A percentile compares a stretch with the other conserved stretches of the same genome.
phyloP scores from a whole-genome alignment of 257 asterid species.

The Cinchona pubescens region DNA sequence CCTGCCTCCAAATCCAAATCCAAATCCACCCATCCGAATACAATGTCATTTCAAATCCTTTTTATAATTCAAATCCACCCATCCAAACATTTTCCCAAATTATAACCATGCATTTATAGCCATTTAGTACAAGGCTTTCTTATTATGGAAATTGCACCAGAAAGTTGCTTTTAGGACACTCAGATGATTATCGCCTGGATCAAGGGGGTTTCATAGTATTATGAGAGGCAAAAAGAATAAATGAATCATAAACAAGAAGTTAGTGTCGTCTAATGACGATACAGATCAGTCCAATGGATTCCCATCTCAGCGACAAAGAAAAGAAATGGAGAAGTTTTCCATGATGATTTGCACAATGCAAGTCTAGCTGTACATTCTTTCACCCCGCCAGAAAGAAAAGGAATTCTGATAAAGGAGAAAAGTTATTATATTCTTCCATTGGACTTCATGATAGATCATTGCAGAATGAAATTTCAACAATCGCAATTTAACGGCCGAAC shows the following conservation, averaged over 20 bases:
- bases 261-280: not conserved
- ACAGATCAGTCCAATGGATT: not conserved
- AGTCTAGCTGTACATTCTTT: too few relatives aligned
- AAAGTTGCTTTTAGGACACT: not conserved
- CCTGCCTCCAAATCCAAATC: too few relatives aligned
- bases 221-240: conserved; percentile 31
- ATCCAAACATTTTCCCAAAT: too few relatives aligned
- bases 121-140: too few relatives aligned
- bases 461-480: not conserved
- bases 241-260: not conserved
- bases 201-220: conserved; percentile 58
- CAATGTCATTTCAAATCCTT: too few relatives aligned
- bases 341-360: too few relatives aligned
- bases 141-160: too few relatives aligned
- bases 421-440: not conserved
- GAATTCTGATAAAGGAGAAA: too few relatives aligned
- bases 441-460: conserved; percentile 3
- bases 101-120: not conserved
- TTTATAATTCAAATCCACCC: too few relatives aligned
- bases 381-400: too few relatives aligned
- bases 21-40: too few relatives aligned
- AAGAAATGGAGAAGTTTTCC: not conserved
- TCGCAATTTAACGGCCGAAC: not conserved
- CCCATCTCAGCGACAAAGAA: not conserved
- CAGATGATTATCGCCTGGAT: conserved; percentile 25